Base-by-base conservation (phyloP, 108 stramenopile species). In the Skeletonema costatum region DNA sequence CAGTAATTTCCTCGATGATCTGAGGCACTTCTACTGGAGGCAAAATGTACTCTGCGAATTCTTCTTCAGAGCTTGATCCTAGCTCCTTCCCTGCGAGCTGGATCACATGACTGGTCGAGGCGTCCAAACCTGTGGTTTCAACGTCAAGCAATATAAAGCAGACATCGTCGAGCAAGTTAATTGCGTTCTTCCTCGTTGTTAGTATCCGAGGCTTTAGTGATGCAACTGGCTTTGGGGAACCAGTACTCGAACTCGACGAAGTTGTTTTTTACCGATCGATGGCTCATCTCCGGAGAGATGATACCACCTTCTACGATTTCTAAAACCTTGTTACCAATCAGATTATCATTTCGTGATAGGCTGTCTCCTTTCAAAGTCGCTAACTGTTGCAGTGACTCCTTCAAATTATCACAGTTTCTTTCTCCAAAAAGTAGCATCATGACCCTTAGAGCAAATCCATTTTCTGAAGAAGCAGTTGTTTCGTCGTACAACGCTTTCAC, bases 11-110 rank as follows among this genome's bases (percentile, higher is more conserved):
- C 61, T 76, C 80, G 51, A 81, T 76, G 13, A 46, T 42, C 21
- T 33, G 9, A 3, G 80, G 75, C 39, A 81, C 56, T 36, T 72
- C 65, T 11, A 76, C 70, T 41, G 80, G 80, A 13, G 80, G 80
- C 16, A 81, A 68, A n/a, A 76, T 56, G 50, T 81, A 81, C 21
- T 81, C 80, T 44, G 75, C 69, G 60, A 81, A 81, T 32, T 75
- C 21, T 60, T 78, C 77, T 10, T 7, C 58, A 32, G 60, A 62
- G 50, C 74, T 56, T 39, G 78, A 80, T 51, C 75, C 80, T 13
- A 76, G 60, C 29, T 70, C 74, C 59, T 81, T 81, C 29, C 68
- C 80, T 32, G 80, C 80, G 14, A 81, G 68, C 51, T 81, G 80
- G 70, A 81, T 81, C 30, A 81, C 33, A 59, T 81, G 80, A 56